These are phyloP conservation scores for Akanthomyces dipterigenus DNA, from an alignment of 2,329 filamentous ascomycete species.

Conservation along the genomic window DNA sequence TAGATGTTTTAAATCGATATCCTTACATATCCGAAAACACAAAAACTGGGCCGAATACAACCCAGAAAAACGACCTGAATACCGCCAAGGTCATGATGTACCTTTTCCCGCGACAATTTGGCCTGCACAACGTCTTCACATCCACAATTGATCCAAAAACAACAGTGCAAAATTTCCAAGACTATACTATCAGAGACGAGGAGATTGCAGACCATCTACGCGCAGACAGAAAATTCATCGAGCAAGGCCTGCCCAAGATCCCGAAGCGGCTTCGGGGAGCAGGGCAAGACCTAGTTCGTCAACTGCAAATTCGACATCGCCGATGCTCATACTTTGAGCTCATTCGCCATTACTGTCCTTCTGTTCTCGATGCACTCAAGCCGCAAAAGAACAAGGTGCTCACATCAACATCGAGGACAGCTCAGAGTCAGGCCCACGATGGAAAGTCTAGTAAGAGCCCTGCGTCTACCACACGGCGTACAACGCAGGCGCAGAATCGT, in stretches of 20 bases:
- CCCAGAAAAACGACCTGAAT: slow-evolving; percentile 31
- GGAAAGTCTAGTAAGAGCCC: background rate
- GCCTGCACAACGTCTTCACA: slow-evolving; percentile 87
- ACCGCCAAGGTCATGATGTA: slow-evolving; percentile 78
- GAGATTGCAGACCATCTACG: slow-evolving; percentile 52
- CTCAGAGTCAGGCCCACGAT: background rate
- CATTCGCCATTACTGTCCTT: slow-evolving; percentile 74
- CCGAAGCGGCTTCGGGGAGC: slow-evolving; percentile 65
- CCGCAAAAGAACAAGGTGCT: background rate
- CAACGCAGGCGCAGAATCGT: background rate
- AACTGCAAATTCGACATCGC: slow-evolving; percentile 62
- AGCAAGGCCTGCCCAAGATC: slow-evolving; percentile 27
- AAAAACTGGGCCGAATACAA: background rate
- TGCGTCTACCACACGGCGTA: background rate
- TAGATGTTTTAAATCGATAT: slow-evolving; percentile 77
- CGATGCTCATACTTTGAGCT: slow-evolving; percentile 76
- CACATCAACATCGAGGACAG: background rate
- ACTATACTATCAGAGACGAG: slow-evolving; percentile 78
- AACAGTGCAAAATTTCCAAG: slow-evolving; percentile 68
- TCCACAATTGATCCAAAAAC: slow-evolving; percentile 56
- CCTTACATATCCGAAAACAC: slow-evolving; percentile 18
- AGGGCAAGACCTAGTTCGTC: slow-evolving; percentile 51
- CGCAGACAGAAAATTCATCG: slow-evolving; percentile 11
- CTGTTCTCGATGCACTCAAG: slow-evolving; percentile 20
- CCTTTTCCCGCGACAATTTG: slow-evolving; percentile 87